Evolutionary conservation across 2,329 filamentous ascomycete species (phyloP).

Genomic region (Fusarium compactum): DNA sequence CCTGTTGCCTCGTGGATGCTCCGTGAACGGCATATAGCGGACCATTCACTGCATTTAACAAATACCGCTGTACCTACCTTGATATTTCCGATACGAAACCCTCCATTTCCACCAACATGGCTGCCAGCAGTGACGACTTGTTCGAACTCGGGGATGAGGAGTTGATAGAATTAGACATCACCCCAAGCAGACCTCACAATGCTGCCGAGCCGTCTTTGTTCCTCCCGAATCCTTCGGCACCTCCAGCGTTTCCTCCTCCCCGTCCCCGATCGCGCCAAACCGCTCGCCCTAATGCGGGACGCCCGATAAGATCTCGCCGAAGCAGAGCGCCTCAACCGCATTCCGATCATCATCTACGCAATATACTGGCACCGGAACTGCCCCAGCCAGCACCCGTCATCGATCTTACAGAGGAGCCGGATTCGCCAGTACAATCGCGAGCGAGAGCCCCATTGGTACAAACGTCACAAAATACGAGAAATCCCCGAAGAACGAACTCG

Average conservation of each 20-base stretch:
- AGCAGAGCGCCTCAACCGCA: background rate
- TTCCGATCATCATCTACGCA: slow-evolving; percentile 14
- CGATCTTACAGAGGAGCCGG: slow-evolving; percentile 64
- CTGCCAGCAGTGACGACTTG: slow-evolving; percentile 30
- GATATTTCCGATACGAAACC: background rate
- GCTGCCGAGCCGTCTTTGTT: slow-evolving; percentile 23
- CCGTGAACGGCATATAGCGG: slow-evolving; percentile 6
- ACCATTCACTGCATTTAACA: background rate
- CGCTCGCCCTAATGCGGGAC: background rate
- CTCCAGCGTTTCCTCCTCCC: slow-evolving; percentile 20
- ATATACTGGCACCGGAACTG: slow-evolving; percentile 6
- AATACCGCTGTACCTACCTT: background rate
- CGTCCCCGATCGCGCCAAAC: background rate
- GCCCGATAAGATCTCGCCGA: background rate
- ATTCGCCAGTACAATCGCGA: slow-evolving; percentile 58
- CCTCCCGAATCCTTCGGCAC: slow-evolving; percentile 34
- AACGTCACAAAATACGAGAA: slow-evolving; percentile 43
- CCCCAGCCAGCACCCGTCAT: slow-evolving; percentile 55
- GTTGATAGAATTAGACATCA: slow-evolving; percentile 29
- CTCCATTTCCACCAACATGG: slow-evolving; percentile 32
- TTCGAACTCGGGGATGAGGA: slow-evolving; percentile 41
- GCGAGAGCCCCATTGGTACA: slow-evolving; percentile 43
- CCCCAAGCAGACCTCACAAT: background rate
- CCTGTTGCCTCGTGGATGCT: slow-evolving; percentile 15
- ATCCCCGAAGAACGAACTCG: slow-evolving; percentile 58